phyloP scores from a whole-genome alignment of 768 basidiomycete genomes.

The Leccinum variicolor region DNA sequence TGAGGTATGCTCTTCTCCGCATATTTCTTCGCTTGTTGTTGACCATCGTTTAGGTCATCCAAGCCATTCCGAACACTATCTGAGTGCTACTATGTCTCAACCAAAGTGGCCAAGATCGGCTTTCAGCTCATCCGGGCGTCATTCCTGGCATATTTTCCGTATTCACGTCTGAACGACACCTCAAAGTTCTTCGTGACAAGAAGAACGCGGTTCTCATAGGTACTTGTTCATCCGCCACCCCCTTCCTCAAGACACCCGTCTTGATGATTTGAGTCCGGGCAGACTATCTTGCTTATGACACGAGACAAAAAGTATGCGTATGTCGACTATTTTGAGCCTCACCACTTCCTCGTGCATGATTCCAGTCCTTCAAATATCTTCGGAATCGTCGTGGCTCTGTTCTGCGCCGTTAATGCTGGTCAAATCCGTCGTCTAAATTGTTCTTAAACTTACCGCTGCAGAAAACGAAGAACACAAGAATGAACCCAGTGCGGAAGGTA shows the following conservation, averaged over 20 bases:
- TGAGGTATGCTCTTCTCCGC: conserved; percentile 53
- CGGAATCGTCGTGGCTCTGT: conserved; percentile 82
- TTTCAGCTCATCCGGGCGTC: conserved; percentile 72
- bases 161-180: conserved; percentile 80
- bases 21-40: neutral
- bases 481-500: conserved; percentile 37
- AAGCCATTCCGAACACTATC: conserved; percentile 91
- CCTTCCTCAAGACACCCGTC: conserved; percentile 77
- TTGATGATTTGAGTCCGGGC: conserved; percentile 80
- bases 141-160: conserved; percentile 83
- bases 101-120: conserved; percentile 78
- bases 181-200: conserved; percentile 84
- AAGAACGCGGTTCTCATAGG: conserved; percentile 91
- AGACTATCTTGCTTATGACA: conserved; percentile 70
- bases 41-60: conserved; percentile 61
- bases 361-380: conserved; percentile 61
- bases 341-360: conserved; percentile 78
- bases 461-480: conserved; percentile 73
- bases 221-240: conserved; percentile 89
- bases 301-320: conserved; percentile 80
- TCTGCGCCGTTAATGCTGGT: conserved; percentile 73
- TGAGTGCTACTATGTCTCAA: conserved; percentile 91
- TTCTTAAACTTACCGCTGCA: conserved; percentile 77
- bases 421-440: conserved; percentile 69
- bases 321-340: conserved; percentile 76